Evolutionary conservation across 176 grass and related monocot genomes (phyloP).

Genomic region (Olyra latifolia): DNA sequence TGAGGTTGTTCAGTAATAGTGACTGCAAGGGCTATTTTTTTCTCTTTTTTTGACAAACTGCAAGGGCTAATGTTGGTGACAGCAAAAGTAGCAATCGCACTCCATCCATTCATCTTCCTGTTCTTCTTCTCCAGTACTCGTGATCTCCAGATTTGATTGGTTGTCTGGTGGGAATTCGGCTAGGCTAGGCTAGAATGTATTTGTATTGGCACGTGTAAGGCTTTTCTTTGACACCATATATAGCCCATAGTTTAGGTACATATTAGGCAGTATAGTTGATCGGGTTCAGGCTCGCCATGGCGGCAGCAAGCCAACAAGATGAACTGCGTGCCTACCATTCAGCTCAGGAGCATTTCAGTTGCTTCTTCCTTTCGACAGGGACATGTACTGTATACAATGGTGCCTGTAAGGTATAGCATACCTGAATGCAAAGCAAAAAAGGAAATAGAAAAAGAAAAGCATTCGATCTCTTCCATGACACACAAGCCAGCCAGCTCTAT

Average conservation of each 20-base stretch:
- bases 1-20: slow-evolving; percentile 13
- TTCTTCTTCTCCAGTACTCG: not conserved
- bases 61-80: not conserved
- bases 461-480: not conserved
- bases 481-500: not conserved
- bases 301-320: not conserved
- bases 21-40: no score
- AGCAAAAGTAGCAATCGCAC: not conserved
- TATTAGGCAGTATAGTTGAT: not conserved
- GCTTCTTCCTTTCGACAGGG: not conserved
- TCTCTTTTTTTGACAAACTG: no score
- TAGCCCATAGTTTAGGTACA: not conserved
- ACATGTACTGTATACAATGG: not conserved
- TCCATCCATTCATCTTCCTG: not conserved
- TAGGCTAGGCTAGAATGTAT: not conserved
- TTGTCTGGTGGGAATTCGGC: not conserved
- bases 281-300: not conserved
- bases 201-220: not conserved
- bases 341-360: not conserved
- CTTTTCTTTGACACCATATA: not conserved
- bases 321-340: not conserved
- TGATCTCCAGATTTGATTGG: not conserved
- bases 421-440: not conserved
- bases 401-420: not conserved
- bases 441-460: not conserved